A percentile compares a stretch with the other conserved stretches of the same genome.
Conservation (phyloP, 148 eudicot genomes). For the Suaeda aralocaspica region DNA sequence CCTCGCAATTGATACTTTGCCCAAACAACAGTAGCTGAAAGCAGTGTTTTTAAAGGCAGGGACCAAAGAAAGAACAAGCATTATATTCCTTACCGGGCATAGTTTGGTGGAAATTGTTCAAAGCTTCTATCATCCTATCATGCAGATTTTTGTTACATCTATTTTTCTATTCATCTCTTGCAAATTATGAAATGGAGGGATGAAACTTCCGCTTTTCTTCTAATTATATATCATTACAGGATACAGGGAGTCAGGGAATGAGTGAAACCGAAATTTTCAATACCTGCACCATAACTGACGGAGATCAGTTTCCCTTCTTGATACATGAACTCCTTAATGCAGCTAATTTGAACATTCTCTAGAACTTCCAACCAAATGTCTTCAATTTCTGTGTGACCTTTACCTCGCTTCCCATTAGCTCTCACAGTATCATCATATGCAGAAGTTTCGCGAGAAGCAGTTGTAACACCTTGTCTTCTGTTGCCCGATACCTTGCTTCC, state of each 20-base stretch:
- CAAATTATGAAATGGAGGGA: background rate
- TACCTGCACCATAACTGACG: slow-evolving; percentile 83
- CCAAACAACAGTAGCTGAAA: no score
- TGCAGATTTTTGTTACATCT: no score
- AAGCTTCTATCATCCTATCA: background rate
- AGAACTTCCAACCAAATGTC: slow-evolving; percentile 88
- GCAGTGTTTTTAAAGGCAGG: background rate
- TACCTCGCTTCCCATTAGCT: slow-evolving; percentile 30
- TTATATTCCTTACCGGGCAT: background rate
- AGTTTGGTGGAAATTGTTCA: background rate
- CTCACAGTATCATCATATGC: slow-evolving; percentile 32
- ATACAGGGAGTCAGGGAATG: no score
- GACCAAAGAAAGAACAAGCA: background rate
- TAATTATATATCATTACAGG: background rate
- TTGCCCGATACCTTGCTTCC: slow-evolving; percentile 32
- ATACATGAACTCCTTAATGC: slow-evolving; percentile 73
- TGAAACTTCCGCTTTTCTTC: background rate
- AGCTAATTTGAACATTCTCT: slow-evolving; percentile 49
- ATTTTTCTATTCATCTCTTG: no score
- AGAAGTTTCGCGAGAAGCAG: slow-evolving; percentile 31
- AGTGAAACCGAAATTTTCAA: no score
- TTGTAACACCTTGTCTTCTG: slow-evolving; percentile 35
- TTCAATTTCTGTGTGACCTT: slow-evolving; percentile 44
- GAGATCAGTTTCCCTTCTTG: slow-evolving; percentile 78
- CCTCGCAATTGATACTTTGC: background rate